Evolutionary conservation across 2,329 filamentous ascomycete species (phyloP), one percentile per base, ranked within the genome.

Genomic region (Colletotrichum gloeosporioides): DNA sequence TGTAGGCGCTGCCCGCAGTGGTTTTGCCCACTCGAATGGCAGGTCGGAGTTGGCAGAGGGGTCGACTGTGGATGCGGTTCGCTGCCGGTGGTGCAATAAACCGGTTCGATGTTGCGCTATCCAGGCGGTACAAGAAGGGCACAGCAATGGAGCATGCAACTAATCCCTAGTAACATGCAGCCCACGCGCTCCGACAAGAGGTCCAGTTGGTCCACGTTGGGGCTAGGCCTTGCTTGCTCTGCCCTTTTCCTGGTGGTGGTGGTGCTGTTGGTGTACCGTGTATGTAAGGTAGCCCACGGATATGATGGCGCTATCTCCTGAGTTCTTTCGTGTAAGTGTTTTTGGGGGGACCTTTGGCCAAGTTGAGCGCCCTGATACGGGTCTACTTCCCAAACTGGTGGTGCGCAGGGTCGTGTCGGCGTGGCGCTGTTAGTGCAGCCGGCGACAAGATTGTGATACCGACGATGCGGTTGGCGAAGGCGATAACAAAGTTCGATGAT

Each of bases 21-120:
- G 16, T 55, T 69, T 9, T 57, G 61, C n/a, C 59, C 57, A 61
- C 44, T 32, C 25, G 10, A 25, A 53, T 53, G 44, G 22, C 44
- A 55, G 65, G 44, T 44, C 32, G 49, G 70, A 66, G 49, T 44
- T 57, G 57, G 67, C 55, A 44, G 34, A 39, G 25, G 68, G 44
- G 44, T 53, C 44, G 44, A 0, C n/a, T 36, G 57, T 65, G 69
- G 73, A 75, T 70, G 57, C 39, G 39, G 32, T 68, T 76, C 69
- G 70, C 70, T 73, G 59, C 34, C 74, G 70, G 73, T 69, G 73
- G 57, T 76, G 73, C 73, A 73, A 69, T 69, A 76, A 73, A 76
- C 73, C 70, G 63, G 70, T 69, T 69, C 69, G 18, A 69, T 53
- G 64, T 69, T 69, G 73, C 73, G 63, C 63, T 71, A 67, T 75